phyloP scores from a whole-genome alignment of 1,284 basidiomycete species.

The Jaminaea rosea region DNA sequence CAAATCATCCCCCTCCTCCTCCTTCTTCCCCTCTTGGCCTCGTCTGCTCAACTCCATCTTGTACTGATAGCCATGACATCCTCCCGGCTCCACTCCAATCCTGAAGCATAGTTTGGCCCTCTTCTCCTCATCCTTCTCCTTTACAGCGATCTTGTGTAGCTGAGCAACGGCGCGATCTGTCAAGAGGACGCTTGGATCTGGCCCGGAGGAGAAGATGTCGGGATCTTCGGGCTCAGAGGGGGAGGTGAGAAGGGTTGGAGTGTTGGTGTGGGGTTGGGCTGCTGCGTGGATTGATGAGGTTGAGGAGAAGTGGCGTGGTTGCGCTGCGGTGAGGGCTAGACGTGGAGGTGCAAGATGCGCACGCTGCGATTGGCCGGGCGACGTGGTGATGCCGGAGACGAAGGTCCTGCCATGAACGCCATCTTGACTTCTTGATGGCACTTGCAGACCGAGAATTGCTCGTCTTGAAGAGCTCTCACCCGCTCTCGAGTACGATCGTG shows the following conservation, averaged over 20 bases:
- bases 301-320: no score
- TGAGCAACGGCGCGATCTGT: conserved; percentile 38
- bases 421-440: no score
- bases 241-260: conserved; percentile 3
- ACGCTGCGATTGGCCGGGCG: no score
- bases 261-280: not conserved
- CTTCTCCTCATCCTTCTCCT: conserved; percentile 55
- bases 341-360: no score
- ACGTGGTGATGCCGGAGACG: no score
- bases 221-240: conserved; percentile 38
- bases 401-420: no score
- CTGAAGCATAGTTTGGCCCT: conserved; percentile 60
- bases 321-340: no score
- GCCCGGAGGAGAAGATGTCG: conserved; percentile 21
- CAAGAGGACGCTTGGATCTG: conserved; percentile 23
- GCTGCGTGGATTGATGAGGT: no score
- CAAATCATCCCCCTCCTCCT: conserved; percentile 59
- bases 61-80: conserved; percentile 88
- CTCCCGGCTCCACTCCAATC: conserved; percentile 68
- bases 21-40: conserved; percentile 49
- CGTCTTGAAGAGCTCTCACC: no score
- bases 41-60: conserved; percentile 66
- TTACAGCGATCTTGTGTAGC: conserved; percentile 24
- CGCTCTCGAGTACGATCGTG: no score
- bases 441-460: no score